Evolutionary conservation across 768 basidiomycete species (phyloP).

Genomic region (Mrakia blollopis): DNA sequence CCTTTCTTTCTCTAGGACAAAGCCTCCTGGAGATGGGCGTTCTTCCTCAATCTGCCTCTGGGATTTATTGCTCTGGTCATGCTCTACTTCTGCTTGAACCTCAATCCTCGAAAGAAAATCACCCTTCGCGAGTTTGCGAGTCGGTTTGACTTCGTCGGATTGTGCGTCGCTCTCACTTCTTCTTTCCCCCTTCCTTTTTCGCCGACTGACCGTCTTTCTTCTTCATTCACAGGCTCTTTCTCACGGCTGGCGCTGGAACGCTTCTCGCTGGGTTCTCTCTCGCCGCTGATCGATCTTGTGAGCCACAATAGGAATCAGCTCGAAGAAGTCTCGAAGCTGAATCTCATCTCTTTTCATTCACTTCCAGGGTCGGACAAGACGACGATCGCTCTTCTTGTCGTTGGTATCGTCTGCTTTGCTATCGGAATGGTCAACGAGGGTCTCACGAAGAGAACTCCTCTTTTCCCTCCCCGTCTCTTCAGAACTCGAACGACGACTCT

Average conservation of each 20-base stretch:
- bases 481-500: slow-evolving; percentile 36
- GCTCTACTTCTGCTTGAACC: slow-evolving; percentile 44
- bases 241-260: slow-evolving; percentile 41
- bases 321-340: neutral
- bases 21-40: neutral
- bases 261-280: slow-evolving; percentile 44
- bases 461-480: slow-evolving; percentile 46
- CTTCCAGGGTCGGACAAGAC: slow-evolving; percentile 1
- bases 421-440: slow-evolving; percentile 36
- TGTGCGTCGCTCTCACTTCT: slow-evolving; percentile 25
- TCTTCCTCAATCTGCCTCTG: slow-evolving; percentile 37
- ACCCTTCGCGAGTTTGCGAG: slow-evolving; percentile 36
- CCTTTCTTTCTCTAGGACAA: neutral
- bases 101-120: slow-evolving; percentile 40
- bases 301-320: neutral
- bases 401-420: slow-evolving; percentile 34
- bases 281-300: slow-evolving; percentile 34
- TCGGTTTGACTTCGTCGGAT: slow-evolving; percentile 46
- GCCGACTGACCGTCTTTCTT: neutral
- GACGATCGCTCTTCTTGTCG: slow-evolving; percentile 35
- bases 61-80: slow-evolving; percentile 42
- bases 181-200: neutral
- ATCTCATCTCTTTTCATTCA: neutral
- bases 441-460: slow-evolving; percentile 43
- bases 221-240: slow-evolving; percentile 32